Percentiles rank a stretch among this genome's conserved stretches.
These are phyloP conservation scores for Candida insectorum DNA, from an alignment of 805 yeast species.

Conservation along the genomic window DNA sequence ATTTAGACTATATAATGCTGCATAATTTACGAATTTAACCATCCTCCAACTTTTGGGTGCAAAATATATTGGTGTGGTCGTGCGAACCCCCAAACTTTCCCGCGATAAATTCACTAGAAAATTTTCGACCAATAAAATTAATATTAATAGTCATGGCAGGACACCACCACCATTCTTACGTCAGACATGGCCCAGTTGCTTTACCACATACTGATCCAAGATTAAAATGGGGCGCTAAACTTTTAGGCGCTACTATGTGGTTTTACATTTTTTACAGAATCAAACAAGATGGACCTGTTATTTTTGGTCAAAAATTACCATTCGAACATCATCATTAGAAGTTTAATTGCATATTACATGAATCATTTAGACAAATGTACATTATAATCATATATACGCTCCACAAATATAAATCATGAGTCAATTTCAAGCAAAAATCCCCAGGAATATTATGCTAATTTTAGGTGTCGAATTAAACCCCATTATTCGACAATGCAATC, in stretches of 20 bases:
- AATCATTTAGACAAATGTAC: no score
- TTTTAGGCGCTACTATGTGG: conserved; percentile 84
- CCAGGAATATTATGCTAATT: no score
- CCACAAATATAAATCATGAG: background rate
- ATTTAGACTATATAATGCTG: background rate
- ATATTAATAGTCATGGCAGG: conserved; percentile 34
- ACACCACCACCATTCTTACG: conserved; percentile 38
- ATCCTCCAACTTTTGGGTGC: no score
- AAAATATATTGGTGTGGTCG: no score
- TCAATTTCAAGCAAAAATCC: conserved; percentile 3
- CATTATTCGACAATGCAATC: no score
- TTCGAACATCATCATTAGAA: conserved; percentile 30
- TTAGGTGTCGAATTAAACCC: no score
- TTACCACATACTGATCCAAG: conserved; percentile 61
- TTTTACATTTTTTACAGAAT: conserved; percentile 83
- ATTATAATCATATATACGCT: background rate
- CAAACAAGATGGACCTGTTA: conserved; percentile 65
- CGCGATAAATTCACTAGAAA: no score
- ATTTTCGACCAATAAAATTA: no score
- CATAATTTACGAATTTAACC: no score
- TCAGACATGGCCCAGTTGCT: conserved; percentile 59
- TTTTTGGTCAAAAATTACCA: conserved; percentile 46
- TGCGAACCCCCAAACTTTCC: no score
- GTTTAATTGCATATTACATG: no score
- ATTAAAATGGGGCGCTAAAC: conserved; percentile 58